Evolutionary conservation across 495 filamentous ascomycete species (phyloP).

Genomic region (Rostrohypoxylon terebratum): DNA sequence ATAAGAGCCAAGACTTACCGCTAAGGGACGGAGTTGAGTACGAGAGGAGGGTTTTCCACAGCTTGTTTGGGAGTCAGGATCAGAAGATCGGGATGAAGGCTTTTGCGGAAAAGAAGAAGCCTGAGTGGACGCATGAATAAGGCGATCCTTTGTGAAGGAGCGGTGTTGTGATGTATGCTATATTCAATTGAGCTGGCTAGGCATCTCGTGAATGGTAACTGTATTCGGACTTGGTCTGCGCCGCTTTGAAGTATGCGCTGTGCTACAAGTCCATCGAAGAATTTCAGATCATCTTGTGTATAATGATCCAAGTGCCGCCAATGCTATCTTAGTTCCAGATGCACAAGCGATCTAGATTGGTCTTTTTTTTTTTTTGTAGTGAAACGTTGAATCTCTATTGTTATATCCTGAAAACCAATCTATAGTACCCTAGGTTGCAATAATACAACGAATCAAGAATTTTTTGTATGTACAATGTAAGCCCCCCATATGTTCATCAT

Average conservation of each 20-base stretch:
- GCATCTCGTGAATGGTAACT: not conserved
- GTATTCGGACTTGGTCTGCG: not conserved
- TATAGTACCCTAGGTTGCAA: not conserved
- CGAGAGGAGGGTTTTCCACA: conserved; percentile 92
- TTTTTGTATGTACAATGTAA: not conserved
- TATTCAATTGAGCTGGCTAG: not conserved
- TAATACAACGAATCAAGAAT: not conserved
- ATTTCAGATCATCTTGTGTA: not conserved
- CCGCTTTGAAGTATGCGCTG: not conserved
- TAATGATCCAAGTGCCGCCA: not conserved
- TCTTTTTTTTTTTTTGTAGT: conserved; percentile 1
- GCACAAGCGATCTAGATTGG: not conserved
- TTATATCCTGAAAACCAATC: conserved; percentile 1
- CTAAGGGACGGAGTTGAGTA: conserved; percentile 92
- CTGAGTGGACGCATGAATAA: conserved; percentile 89
- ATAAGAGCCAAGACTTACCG: conserved; percentile 91
- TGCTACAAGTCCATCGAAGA: not conserved
- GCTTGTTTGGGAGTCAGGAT: conserved; percentile 90
- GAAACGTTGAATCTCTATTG: not conserved
- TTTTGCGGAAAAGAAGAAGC: conserved; percentile 93
- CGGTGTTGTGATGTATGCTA: not conserved
- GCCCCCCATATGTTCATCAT: not conserved
- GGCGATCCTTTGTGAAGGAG: not conserved
- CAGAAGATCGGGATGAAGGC: conserved; percentile 98
- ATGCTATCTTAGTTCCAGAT: not conserved